Evolutionary conservation across 805 yeast genomes (phyloP).

Genomic region (Kluyveromyces starmeri): DNA sequence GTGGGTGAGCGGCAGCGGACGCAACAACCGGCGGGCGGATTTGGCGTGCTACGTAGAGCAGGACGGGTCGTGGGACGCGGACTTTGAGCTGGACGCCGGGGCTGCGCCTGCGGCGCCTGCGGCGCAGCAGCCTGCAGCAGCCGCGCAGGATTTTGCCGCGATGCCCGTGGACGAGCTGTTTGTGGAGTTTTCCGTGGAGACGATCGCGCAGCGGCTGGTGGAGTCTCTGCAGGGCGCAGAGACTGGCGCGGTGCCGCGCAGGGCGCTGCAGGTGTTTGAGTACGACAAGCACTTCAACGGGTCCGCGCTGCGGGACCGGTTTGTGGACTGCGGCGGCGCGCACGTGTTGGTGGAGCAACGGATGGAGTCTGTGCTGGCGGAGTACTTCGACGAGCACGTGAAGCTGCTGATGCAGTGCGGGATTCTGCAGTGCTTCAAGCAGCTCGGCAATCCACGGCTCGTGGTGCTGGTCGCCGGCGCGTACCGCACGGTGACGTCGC

Average conservation of each 20-base stretch:
- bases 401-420: constrained; percentile 21
- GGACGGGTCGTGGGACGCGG: constrained; percentile 22
- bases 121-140: constrained; percentile 5
- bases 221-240: background rate
- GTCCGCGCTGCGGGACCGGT: constrained; percentile 14
- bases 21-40: constrained; percentile 1
- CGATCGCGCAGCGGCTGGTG: background rate
- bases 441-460: constrained; percentile 10
- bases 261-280: constrained; percentile 11
- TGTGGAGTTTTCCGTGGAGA: background rate
- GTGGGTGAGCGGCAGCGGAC: constrained; percentile 28
- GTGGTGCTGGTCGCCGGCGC: constrained; percentile 8
- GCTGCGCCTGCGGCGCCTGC: constrained; percentile 7
- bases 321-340: constrained; percentile 22
- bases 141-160: constrained; percentile 4
- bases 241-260: constrained; percentile 4
- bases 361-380: constrained; percentile 7
- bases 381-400: constrained; percentile 12
- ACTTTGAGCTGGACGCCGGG: constrained; percentile 17
- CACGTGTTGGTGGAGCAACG: constrained; percentile 11
- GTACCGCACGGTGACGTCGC: constrained; percentile 13
- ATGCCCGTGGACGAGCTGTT: constrained; percentile 5
- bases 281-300: constrained; percentile 17
- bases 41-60: constrained; percentile 10
- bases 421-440: constrained; percentile 14